Conservation (phyloP, 306 rosid genomes). For the Vigna angularis region DNA sequence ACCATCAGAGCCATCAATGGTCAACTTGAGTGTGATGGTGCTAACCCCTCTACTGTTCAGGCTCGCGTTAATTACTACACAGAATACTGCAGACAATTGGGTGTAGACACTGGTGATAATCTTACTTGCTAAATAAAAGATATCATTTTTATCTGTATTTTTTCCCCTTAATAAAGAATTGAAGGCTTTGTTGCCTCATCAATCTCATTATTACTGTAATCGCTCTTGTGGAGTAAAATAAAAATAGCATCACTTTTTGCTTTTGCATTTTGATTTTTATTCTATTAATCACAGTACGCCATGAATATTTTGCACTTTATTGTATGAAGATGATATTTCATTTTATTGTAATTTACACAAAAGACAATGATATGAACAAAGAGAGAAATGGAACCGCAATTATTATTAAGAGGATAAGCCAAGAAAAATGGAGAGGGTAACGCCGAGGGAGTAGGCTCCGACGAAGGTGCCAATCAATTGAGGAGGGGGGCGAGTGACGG, state of each 20-base stretch:
- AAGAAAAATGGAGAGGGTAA: constrained; percentile 60
- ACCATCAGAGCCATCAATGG: constrained; percentile 84
- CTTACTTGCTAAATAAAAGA: constrained; percentile 58
- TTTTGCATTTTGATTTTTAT: too few relatives aligned
- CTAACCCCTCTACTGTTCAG: constrained; percentile 55
- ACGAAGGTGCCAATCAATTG: constrained; percentile 62
- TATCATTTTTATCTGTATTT: background rate
- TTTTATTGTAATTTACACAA: too few relatives aligned
- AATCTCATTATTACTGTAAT: background rate
- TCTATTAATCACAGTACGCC: too few relatives aligned
- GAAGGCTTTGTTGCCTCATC: background rate
- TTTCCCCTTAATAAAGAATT: background rate
- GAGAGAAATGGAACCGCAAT: background rate
- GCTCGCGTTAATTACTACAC: constrained; percentile 54
- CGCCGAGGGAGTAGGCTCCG: constrained; percentile 74
- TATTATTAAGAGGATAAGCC: constrained; percentile 52
- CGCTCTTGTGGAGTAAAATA: background rate
- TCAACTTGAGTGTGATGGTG: constrained; percentile 69
- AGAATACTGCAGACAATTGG: constrained; percentile 61
- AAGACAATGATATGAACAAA: background rate
- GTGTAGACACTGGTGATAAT: constrained; percentile 70
- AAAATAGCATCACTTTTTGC: too few relatives aligned
- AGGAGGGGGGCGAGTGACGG: constrained; percentile 56
- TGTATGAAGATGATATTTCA: too few relatives aligned
- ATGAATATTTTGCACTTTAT: too few relatives aligned